These are phyloP conservation scores for Astragalus glycyphyllos DNA, from an alignment of 306 rosid species.

Conservation along the genomic window DNA sequence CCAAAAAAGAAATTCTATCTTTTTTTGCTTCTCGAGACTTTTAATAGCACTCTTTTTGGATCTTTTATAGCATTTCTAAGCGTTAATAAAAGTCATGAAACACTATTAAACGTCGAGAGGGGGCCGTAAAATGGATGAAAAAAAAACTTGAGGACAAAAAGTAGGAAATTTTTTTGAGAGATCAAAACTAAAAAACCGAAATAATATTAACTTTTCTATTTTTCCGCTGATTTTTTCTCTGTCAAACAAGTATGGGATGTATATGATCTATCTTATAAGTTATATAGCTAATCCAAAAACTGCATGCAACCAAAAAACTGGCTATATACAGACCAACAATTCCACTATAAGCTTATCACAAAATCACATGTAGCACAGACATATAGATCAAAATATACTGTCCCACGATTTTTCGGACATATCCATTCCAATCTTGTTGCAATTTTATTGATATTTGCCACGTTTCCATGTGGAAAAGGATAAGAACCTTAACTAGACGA, in stretches of 20 bases:
- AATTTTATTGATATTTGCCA: not conserved
- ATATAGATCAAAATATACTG: not conserved
- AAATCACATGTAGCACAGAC: constrained; percentile 22
- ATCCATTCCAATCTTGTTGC: not conserved
- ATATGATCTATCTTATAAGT: not conserved
- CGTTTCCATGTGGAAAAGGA: not conserved
- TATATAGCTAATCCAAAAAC: not conserved
- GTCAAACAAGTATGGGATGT: not conserved
- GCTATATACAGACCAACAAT: constrained; percentile 16
- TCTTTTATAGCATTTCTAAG: no score
- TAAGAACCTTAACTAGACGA: not conserved
- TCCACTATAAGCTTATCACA: not conserved
- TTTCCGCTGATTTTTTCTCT: not conserved
- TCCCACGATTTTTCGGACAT: not conserved
- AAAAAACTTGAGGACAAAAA: no score
- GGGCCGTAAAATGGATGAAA: no score
- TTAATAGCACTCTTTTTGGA: no score
- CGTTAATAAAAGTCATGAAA: no score
- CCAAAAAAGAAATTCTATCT: no score
- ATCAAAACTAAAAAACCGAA: no score
- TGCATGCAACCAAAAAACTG: constrained; percentile 4
- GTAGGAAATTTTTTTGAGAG: no score
- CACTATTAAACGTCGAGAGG: no score
- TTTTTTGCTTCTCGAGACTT: no score
- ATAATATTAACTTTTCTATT: no score